These are phyloP conservation scores for Pythium dissimile DNA, from an alignment of 352 stramenopile genomes.

Conservation along the genomic window DNA sequence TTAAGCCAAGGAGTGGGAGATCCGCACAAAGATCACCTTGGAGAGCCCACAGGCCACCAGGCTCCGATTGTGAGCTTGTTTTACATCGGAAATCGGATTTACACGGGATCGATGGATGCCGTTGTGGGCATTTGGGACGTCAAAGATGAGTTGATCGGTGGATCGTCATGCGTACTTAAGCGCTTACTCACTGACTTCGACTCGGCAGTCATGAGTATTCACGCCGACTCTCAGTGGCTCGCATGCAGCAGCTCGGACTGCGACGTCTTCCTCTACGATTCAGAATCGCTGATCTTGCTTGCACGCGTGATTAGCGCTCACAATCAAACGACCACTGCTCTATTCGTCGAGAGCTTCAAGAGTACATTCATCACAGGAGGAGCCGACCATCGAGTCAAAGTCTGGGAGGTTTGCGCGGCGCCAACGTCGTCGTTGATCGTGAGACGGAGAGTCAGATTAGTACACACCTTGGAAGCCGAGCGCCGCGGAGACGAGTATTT, in stretches of 20 bases:
- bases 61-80: conserved; percentile 65
- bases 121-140: conserved; percentile 68
- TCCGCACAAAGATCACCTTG: conserved; percentile 56
- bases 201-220: conserved; percentile 62
- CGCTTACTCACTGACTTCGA: conserved; percentile 69
- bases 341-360: conserved; percentile 47
- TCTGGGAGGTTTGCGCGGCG: conserved; percentile 42
- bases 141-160: conserved; percentile 45
- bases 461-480: conserved; percentile 41
- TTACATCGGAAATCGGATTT: conserved; percentile 55
- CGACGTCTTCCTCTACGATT: conserved; percentile 69
- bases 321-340: conserved; percentile 38
- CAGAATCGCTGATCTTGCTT: conserved; percentile 34
- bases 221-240: conserved; percentile 49
- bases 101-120: conserved; percentile 66
- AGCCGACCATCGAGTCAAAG: conserved; percentile 61
- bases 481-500: conserved; percentile 34
- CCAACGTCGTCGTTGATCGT: conserved; percentile 17
- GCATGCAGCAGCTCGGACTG: conserved; percentile 64
- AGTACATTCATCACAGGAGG: conserved; percentile 44
- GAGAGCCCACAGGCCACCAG: conserved; percentile 55
- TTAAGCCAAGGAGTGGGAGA: conserved; percentile 63
- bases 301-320: conserved; percentile 53
- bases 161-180: conserved; percentile 39
- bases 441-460: conserved; percentile 31